These are phyloP conservation scores for Termitomyces sp. DNA, from an alignment of 768 basidiomycete genomes.

Conservation along the genomic window DNA sequence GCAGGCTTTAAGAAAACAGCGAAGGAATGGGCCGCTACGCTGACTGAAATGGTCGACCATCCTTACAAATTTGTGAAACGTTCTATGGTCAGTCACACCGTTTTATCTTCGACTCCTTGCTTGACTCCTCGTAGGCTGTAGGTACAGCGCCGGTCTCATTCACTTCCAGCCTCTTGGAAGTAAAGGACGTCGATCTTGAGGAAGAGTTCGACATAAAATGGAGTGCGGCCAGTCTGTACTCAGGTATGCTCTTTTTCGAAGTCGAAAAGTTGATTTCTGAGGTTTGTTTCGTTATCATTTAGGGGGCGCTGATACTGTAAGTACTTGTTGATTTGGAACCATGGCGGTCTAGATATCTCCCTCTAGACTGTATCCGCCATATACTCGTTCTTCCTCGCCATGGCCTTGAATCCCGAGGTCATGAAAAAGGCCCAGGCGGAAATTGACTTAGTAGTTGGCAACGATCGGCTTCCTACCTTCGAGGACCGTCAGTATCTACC, in stretches of 20 bases:
- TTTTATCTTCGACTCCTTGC: conserved; percentile 5
- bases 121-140: conserved; percentile 35
- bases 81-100: conserved; percentile 41
- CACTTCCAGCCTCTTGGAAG: conserved; percentile 52
- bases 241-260: conserved; percentile 26
- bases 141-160: conserved; percentile 58
- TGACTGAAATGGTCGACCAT: conserved; percentile 49
- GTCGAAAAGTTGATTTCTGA: neutral
- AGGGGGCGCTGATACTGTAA: conserved; percentile 58
- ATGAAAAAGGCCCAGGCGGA: conserved; percentile 58
- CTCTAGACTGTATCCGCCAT: conserved; percentile 57
- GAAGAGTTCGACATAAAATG: conserved; percentile 65
- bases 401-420: conserved; percentile 51
- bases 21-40: conserved; percentile 44
- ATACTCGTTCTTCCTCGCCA: conserved; percentile 58
- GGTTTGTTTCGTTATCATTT: conserved; percentile 2
- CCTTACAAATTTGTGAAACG: conserved; percentile 57
- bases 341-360: conserved; percentile 2
- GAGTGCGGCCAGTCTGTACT: conserved; percentile 55
- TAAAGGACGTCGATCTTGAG: conserved; percentile 41
- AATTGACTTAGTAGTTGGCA: conserved; percentile 55
- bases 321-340: conserved; percentile 9
- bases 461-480: conserved; percentile 56
- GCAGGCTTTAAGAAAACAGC: conserved; percentile 53
- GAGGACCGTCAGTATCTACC: conserved; percentile 53